Base-by-base conservation (phyloP, 352 stramenopile genomes). In the Phytophthora capsici region DNA sequence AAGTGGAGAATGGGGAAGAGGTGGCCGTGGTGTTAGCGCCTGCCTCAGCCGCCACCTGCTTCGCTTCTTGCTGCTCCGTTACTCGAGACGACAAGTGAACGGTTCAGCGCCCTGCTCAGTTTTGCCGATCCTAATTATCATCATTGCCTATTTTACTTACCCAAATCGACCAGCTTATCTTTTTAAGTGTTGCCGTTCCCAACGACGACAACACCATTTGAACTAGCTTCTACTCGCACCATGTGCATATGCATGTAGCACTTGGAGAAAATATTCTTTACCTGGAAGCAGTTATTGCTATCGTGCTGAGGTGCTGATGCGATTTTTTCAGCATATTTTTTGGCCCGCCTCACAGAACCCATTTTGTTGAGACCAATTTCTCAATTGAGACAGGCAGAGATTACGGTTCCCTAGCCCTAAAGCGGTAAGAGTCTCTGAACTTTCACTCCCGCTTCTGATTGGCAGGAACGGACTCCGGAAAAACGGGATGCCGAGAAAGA, bases 51-150 rank as follows among this genome's bases (percentile, higher is more conserved):
- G 8, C 25, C 50, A 41, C 36, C 36, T 50, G 44, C 47, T 44
- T 34, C 52, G 14, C 9, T 44, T 32, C 12, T 34, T 34, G 8
- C 8, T 41, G 19, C 20, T 48, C 41, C 1, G 61, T 75, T 75
- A 68, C 61, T 56, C 38, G 58, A 34, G 20, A 53, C 25, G 48
- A 45, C 40, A 36, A 46, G 40, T 46, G 40, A 46, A 46, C 40
- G 40, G 40, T 34, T 34, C 40, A 20, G 48, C 57, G 71, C 71
- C 71, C 62, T 37, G 71, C 71, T 79, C 71, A 79, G 20, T 43
- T 28, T 26, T 58, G 50, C 46, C 45, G 23, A 52, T 64, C 20
- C 28, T 41, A 66, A 71, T 61, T 45, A 65, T 65, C 57, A 46
- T 65, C 20, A 6, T 10, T 30, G 28, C 46, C 46, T 25, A 49